Evolutionary conservation across 305 asterid genomes (phyloP).

Genomic region (Fraxinus sp.): DNA sequence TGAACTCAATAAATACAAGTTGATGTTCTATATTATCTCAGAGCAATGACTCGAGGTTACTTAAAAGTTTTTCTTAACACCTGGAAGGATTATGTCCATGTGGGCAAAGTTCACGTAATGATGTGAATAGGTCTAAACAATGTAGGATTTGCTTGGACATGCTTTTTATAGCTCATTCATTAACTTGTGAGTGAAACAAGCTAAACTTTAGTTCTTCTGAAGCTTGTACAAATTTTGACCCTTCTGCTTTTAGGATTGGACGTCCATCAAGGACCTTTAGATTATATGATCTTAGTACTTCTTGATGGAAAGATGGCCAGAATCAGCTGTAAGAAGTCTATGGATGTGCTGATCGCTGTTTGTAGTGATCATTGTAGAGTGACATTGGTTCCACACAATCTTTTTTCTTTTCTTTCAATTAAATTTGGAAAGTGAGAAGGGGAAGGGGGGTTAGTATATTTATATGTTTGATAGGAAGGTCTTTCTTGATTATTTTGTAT

Average conservation of each 20-base stretch:
- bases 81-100: not conserved
- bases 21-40: not conserved
- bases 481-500: not conserved
- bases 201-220: not conserved
- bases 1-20: not conserved
- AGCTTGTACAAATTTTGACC: not conserved
- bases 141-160: not conserved
- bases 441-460: not conserved
- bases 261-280: not conserved
- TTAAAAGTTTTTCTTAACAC: not conserved
- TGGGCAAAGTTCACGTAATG: not conserved
- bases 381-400: not conserved
- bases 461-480: not conserved
- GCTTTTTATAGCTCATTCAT: not conserved
- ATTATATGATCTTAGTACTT: not conserved
- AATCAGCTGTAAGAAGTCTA: not conserved
- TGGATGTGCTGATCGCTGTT: not conserved
- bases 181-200: not conserved
- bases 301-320: not conserved
- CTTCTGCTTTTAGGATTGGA: not conserved
- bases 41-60: not conserved
- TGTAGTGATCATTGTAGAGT: not conserved
- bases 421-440: not conserved
- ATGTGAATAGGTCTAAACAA: not conserved
- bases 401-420: not conserved